A percentile compares a stretch with the other conserved stretches of the same genome.
These are phyloP conservation scores for Triangularia verruculosa DNA, from an alignment of 2,329 filamentous ascomycete genomes.

Conservation along the genomic window DNA sequence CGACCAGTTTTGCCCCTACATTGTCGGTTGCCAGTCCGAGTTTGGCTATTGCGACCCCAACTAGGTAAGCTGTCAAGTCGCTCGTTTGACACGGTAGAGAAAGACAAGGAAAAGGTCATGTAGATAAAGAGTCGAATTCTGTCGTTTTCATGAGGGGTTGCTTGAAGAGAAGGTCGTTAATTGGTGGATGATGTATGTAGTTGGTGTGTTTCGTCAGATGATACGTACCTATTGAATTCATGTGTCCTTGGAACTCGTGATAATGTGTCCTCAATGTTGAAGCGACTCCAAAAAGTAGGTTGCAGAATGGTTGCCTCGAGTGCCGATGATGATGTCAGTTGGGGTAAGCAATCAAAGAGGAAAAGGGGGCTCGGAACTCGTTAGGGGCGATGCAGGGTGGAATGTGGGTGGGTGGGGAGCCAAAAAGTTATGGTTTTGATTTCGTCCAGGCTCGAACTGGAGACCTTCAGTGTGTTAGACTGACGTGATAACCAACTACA, in stretches of 20 bases:
- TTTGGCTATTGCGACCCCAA: constrained; percentile 31
- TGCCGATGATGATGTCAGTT: background rate
- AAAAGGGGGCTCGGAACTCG: background rate
- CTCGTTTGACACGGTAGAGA: background rate
- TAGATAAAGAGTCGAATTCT: background rate
- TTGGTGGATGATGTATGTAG: background rate
- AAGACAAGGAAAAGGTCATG: background rate
- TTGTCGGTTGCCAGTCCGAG: constrained; percentile 31
- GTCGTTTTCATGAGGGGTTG: background rate
- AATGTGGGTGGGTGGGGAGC: background rate
- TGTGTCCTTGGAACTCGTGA: too few relatives aligned
- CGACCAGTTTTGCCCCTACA: constrained; percentile 31
- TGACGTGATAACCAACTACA: constrained; percentile 49
- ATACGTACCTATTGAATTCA: too few relatives aligned
- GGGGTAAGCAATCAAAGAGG: background rate
- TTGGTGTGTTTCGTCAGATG: background rate
- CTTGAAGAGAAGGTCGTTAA: background rate
- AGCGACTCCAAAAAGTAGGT: background rate
- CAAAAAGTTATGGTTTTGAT: constrained; percentile 14
- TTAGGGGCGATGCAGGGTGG: background rate
- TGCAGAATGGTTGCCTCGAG: too few relatives aligned
- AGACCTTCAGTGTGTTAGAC: constrained; percentile 43
- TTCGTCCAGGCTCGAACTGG: constrained; percentile 31
- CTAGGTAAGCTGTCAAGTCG: background rate
- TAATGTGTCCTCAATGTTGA: background rate